Percentiles rank a stretch among this genome's conserved stretches.
Evolutionary conservation across 768 basidiomycete genomes (phyloP).

Genomic region (Sporobolomyces phaffii): DNA sequence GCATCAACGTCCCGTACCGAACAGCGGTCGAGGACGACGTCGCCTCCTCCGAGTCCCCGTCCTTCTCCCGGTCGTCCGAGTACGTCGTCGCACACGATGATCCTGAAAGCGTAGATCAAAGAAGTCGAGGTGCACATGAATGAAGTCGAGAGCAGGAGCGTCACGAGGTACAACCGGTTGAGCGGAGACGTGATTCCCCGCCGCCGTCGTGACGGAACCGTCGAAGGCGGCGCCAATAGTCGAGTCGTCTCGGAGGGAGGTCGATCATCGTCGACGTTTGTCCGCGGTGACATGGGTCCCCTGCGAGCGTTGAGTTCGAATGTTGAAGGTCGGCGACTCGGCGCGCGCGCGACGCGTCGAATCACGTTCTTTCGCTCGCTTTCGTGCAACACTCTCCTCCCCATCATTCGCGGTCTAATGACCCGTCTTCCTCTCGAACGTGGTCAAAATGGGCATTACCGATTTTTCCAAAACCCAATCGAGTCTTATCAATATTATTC

Average conservation of each 20-base stretch:
- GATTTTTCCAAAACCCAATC: too few relatives aligned
- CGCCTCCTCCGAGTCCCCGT: conserved; percentile 10
- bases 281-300: conserved; percentile 3
- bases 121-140: conserved; percentile 45
- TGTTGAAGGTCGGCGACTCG: background rate
- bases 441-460: too few relatives aligned
- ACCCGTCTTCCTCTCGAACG: too few relatives aligned
- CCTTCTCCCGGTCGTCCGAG: conserved; percentile 18
- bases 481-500: too few relatives aligned
- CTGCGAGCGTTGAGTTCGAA: too few relatives aligned
- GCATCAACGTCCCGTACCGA: conserved; percentile 40
- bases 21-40: conserved; percentile 45
- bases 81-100: conserved; percentile 44
- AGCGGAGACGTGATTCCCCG: background rate
- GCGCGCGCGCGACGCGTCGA: too few relatives aligned
- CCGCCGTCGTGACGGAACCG: background rate
- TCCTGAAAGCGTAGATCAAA: conserved; percentile 43
- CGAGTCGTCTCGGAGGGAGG: background rate
- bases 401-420: too few relatives aligned
- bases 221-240: background rate
- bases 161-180: conserved; percentile 2
- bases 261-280: background rate
- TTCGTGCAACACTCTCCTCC: too few relatives aligned
- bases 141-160: conserved; percentile 21
- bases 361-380: too few relatives aligned